A percentile compares a stretch with the other conserved stretches of the same genome.
Conservation (phyloP, 2,329 filamentous ascomycete genomes). For the Trematosphaeria pertusa region DNA sequence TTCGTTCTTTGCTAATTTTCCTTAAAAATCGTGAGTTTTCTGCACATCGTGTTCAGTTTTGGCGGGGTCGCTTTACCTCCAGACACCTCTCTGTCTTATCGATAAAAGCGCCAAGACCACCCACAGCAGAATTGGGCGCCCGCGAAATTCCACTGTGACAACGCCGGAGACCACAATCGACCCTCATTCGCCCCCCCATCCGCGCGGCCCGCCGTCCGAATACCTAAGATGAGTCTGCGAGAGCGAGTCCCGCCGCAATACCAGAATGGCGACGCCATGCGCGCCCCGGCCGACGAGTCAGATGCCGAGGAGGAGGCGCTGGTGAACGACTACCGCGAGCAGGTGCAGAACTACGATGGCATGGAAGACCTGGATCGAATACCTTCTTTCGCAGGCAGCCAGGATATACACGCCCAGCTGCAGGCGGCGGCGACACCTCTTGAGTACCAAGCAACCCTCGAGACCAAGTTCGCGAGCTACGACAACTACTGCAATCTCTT, state of each 20-base stretch:
- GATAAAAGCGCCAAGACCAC: slow-evolving; percentile 8
- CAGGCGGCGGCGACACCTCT: slow-evolving; percentile 91
- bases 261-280: slow-evolving; percentile 50
- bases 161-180: slow-evolving; percentile 15
- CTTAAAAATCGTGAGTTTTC: too few relatives aligned
- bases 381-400: slow-evolving; percentile 67
- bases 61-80: too few relatives aligned
- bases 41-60: too few relatives aligned
- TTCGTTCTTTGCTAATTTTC: too few relatives aligned
- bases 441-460: slow-evolving; percentile 93
- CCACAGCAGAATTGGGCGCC: slow-evolving; percentile 19
- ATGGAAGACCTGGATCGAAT: slow-evolving; percentile 82
- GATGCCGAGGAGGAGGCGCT: slow-evolving; percentile 96
- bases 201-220: slow-evolving; percentile 14
- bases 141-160: slow-evolving; percentile 14
- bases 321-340: slow-evolving; percentile 91
- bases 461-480: slow-evolving; percentile 98
- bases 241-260: slow-evolving; percentile 45
- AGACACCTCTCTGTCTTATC: too few relatives aligned
- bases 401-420: slow-evolving; percentile 93
- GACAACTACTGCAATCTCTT: slow-evolving; percentile 99
- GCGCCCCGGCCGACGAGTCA: slow-evolving; percentile 74
- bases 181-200: slow-evolving; percentile 9
- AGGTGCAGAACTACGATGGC: slow-evolving; percentile 92
- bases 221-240: slow-evolving; percentile 33